Evolutionary conservation across 192 early-diverging fungal genomes (phyloP).

Genomic region (Thamnidium elegans): DNA sequence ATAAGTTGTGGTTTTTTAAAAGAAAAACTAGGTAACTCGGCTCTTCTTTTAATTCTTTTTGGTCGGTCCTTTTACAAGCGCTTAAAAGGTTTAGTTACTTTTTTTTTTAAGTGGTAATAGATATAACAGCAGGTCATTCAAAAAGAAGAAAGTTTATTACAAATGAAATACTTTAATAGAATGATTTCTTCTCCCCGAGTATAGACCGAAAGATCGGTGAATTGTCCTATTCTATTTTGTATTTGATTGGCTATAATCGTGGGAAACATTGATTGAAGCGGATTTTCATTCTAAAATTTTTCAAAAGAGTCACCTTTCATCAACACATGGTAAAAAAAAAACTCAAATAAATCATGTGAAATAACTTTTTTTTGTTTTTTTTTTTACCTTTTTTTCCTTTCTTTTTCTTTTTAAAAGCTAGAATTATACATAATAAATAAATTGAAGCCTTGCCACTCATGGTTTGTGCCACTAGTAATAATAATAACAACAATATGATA

Average conservation of each 20-base stretch:
- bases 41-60: too few relatives aligned
- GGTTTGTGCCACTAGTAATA: slow-evolving; percentile 10
- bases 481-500: slow-evolving; percentile 1
- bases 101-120: too few relatives aligned
- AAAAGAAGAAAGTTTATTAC: too few relatives aligned
- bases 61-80: too few relatives aligned
- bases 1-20: too few relatives aligned
- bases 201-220: too few relatives aligned
- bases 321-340: slow-evolving; percentile 3
- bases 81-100: too few relatives aligned
- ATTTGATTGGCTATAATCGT: slow-evolving; percentile 5
- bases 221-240: too few relatives aligned
- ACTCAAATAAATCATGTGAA: not conserved
- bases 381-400: not conserved
- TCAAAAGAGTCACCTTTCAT: not conserved
- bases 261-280: slow-evolving; percentile 5
- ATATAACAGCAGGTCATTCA: too few relatives aligned
- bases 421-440: not conserved
- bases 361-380: not conserved
- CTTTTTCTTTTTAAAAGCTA: not conserved
- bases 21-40: too few relatives aligned
- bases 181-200: too few relatives aligned
- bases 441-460: not conserved
- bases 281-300: slow-evolving; percentile 6
- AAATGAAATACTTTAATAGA: too few relatives aligned